Base-by-base conservation (phyloP, 2,329 filamentous ascomycete genomes). In the Penicillium sumatraense region DNA sequence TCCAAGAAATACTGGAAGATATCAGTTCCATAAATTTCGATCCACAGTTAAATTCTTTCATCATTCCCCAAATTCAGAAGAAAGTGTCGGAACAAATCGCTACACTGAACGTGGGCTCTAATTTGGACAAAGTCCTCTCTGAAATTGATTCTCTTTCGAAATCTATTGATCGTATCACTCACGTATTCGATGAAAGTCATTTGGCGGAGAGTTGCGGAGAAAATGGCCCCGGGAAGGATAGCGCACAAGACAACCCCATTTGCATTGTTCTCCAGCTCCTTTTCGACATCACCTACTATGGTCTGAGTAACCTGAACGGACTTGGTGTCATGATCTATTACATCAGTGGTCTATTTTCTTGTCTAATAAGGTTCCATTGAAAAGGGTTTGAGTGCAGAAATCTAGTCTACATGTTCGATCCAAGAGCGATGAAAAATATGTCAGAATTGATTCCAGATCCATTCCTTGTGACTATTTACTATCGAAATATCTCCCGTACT, bases 391-490 rank as follows among this genome's bases (percentile, higher is more conserved):
- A 13, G 27, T 29, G n/a, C n/a, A n/a, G n/a, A n/a, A n/a, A n/a
- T n/a, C n/a, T 5, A 40, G 3, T 23, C 18, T 23, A 23, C 9
- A 40, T 20, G 14, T 26, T 13, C 5, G 23, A 44, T 16, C 13
- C 2, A 1, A 24, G 16, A n/a, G 11, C 23, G 6, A 44, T 14
- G 18, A 23, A 18, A 11, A 18, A 11, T 6, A 26, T 26, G n/a
- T n/a, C 14, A 27, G 38, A 48, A 53, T 35, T 18, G 40, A 49
- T 53, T 41, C 33, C 31, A 18, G 27, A 46, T 50, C 41, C n/a
- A 49, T 47, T 21, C 38, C n/a, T 47, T 3, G 13, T 27, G 23
- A 46, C 46, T 48, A 44, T 44, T 5, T 45, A 52, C 49, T 21
- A 45, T 18, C 31, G 26, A 4, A 5, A 14, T 14, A 7, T 13